Base-by-base conservation (phyloP, 2,329 filamentous ascomycete genomes). In the Neofusicoccum cordaticola region DNA sequence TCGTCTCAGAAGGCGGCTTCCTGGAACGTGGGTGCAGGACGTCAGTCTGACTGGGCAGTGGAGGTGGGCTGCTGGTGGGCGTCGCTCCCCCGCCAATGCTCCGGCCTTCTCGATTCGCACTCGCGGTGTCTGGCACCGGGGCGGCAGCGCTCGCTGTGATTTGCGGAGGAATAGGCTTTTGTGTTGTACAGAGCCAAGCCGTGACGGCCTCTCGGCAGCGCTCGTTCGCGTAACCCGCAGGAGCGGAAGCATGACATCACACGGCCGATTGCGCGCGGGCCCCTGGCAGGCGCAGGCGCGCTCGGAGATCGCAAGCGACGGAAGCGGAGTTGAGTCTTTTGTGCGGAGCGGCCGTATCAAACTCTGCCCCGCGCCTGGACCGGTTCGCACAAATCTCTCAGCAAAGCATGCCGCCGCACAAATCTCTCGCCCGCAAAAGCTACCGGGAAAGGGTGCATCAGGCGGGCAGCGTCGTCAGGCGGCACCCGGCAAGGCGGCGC, bases 291-390 rank as follows among this genome's bases (percentile, higher is more conserved):
- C 7, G 22, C 41, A 4, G n/a, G 22, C 22, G 39, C 52, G 39
- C 39, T 47, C 42, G 31, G 56, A 48, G 42, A 60, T 37, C 31
- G 31, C 22, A 19, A 39, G 56, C 42, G 56, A 60, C 42, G 56
- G 17, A 47, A 47, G 41, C 53, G 53, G 53, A 58, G 53, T 4
- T 60, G 56, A 60, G 56, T 11, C 7, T 60, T 60, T 60, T 60
- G 56, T 60, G 56, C 56, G 56, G 56, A 60, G 56, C 56, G 56
- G 56, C 31, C 56, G 56, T 47, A 60, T 37, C 56, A 60, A 60
- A 60, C n/a, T 47, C 42, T 27, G 42, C 56, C 42, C n/a, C 17
- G 13, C 22, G 37, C 39, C 53, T 45, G 41, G 27, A n/a, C 22
- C 35, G 37, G 19, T 45, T 19, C 56, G 56, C 56, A 60, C 56